Percentiles rank a stretch among this genome's conserved stretches.
Evolutionary conservation across 75 land plant genomes (phyloP).

Genomic region (Sequoiadendron giganteum): DNA sequence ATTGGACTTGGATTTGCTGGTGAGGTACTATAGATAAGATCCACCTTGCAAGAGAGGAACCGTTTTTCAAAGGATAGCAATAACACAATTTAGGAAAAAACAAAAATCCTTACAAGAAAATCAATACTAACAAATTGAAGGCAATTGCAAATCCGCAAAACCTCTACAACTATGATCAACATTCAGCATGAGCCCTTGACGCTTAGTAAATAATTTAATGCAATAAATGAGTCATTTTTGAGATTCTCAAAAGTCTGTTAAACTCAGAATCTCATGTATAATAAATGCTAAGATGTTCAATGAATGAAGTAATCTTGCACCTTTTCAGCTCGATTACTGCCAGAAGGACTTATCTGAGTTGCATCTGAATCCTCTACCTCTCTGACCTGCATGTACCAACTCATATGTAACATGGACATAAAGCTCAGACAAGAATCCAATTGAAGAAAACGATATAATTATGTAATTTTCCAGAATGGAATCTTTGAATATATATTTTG

Average conservation of each 20-base stretch:
- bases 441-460: background rate
- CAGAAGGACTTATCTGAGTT: background rate
- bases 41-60: conserved; percentile 33
- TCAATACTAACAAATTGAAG: background rate
- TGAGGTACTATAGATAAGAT: conserved; percentile 10
- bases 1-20: background rate
- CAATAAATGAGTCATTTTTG: background rate
- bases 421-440: background rate
- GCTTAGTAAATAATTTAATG: background rate
- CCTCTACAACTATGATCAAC: background rate
- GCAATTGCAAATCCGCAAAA: background rate
- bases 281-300: background rate
- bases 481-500: background rate
- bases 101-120: background rate
- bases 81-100: no score
- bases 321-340: conserved; percentile 4
- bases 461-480: background rate
- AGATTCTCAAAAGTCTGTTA: background rate
- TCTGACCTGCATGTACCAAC: conserved; percentile 20
- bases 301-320: background rate
- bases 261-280: background rate
- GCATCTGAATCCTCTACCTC: conserved; percentile 19
- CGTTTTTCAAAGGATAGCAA: background rate
- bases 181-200: background rate
- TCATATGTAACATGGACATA: background rate